Evolutionary conservation across 164 flowering plant species (phyloP).

Genomic region (Magnolia changhungtana): DNA sequence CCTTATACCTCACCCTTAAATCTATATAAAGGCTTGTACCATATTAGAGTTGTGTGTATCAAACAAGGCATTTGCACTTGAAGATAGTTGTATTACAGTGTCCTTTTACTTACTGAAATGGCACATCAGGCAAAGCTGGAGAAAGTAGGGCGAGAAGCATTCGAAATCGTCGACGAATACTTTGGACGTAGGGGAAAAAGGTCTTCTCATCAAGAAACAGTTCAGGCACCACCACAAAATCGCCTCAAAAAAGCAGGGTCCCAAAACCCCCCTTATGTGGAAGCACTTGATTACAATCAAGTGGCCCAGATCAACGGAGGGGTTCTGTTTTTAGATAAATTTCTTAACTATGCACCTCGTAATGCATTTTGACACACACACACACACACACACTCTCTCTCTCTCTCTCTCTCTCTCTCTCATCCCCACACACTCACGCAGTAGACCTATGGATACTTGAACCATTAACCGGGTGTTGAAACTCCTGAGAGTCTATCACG

Average conservation of each 20-base stretch:
- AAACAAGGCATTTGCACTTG: conserved; percentile 1
- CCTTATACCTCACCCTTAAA: neutral
- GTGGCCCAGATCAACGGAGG: neutral
- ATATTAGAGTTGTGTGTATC: neutral
- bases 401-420: no score
- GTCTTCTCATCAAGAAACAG: no score
- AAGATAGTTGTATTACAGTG: neutral
- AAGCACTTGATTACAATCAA: neutral
- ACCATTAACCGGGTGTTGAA: no score
- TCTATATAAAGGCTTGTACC: neutral
- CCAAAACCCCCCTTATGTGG: neutral
- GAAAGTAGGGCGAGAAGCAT: neutral
- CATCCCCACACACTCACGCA: no score
- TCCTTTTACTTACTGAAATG: neutral
- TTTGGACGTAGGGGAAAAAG: neutral
- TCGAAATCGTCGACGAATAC: neutral
- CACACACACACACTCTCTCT: no score
- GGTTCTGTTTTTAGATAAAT: neutral
- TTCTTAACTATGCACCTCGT: neutral
- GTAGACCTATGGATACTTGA: no score
- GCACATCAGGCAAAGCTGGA: neutral
- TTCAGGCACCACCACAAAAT: neutral
- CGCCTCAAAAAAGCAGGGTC: neutral
- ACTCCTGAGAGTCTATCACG: no score
- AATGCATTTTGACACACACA: neutral